Evolutionary conservation across 1,284 basidiomycete genomes (phyloP), one percentile per base, ranked within the genome.

Genomic region (Trichosporon sp.): DNA sequence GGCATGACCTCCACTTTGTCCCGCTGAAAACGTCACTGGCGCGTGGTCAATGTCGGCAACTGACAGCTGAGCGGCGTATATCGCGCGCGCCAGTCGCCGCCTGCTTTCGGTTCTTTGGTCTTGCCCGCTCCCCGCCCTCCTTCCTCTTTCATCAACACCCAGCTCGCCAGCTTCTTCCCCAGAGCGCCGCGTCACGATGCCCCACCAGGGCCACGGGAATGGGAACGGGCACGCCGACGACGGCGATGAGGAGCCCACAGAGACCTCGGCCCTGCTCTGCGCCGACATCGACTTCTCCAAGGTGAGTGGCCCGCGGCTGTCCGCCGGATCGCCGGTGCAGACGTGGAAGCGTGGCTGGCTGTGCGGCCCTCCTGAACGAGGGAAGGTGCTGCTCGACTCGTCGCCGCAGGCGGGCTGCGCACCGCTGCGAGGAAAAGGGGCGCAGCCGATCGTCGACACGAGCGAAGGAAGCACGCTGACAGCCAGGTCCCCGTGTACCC

Each of bases 401-500:
- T 3, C 35, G 12, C 32, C n/a, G 38, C 5, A 42, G n/a, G 38
- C 38, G 12, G n/a, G 38, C 38, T 42, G 38, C 18, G 38, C 18
- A 18, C 5, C 6, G n/a, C 38, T 9, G 12, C 38, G 15, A 42
- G 9, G 21, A 9, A 51, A 9, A 56, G 21, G 53, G 53, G 53
- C 6, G 23, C 3, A 8, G 23, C 2, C 34, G 23, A 27, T 58
- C 15, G 11, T 6, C 1, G 47, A 31, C 23, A 29, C 1, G 27
- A 11, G 35, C 34, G 12, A 42, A 34, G 25, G 3, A 11, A 5
- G 27, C n/a, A n/a, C n/a, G n/a, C 65, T 72, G 51, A 72, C 65
- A 25, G 1, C 35, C 65, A 73, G 72, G 66, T 68, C 3, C 65
- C 66, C 32, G 83, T 83, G 1, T 83, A 84, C 68, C 81, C 82